Percentiles rank a stretch among this genome's conserved stretches.
phyloP scores from a whole-genome alignment of 202 grass and related monocot genomes.

The Alloteropsis angusta region DNA sequence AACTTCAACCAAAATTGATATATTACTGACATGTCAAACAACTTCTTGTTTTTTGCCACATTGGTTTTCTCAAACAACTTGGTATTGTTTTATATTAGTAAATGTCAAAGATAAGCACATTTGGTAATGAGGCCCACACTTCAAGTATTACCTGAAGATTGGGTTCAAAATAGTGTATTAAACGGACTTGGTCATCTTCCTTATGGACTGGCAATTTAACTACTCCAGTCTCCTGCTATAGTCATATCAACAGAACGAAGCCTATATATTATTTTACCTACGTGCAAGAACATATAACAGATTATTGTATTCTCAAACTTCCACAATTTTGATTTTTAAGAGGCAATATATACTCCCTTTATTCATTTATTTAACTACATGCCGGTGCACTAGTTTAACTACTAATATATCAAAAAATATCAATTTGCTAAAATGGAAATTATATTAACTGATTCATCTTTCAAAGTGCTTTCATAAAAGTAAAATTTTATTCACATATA shows the following conservation, averaged over 20 bases:
- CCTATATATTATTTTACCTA: background rate
- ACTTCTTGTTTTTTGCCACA: background rate
- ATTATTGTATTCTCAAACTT: background rate
- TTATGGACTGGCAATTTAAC: background rate
- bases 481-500: background rate
- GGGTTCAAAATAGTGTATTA: background rate
- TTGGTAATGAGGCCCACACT: background rate
- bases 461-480: background rate
- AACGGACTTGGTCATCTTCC: background rate
- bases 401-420: background rate
- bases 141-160: background rate
- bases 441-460: background rate
- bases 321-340: background rate
- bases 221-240: background rate
- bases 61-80: conserved; percentile 12
- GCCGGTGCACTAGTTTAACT: background rate
- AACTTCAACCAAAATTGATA: background rate
- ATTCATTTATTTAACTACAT: background rate
- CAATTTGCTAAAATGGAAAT: background rate
- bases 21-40: background rate
- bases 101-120: background rate
- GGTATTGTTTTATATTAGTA: background rate
- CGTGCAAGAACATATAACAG: background rate
- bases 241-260: background rate
- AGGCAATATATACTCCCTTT: background rate